These are phyloP conservation scores for Narthecium ossifragum DNA, from an alignment of 106 monocot species.

Conservation along the genomic window DNA sequence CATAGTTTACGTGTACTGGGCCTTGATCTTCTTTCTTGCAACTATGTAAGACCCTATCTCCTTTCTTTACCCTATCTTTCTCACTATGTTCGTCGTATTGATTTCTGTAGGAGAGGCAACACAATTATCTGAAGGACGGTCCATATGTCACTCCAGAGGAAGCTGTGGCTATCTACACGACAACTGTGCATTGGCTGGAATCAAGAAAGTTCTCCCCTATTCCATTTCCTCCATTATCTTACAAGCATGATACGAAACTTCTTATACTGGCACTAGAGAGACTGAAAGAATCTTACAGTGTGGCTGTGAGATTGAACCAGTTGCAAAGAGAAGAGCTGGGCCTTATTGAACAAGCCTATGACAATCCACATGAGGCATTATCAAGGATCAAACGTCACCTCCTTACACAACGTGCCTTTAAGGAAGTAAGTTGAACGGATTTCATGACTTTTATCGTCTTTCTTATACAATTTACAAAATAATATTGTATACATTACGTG, in stretches of 20 bases:
- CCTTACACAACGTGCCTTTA: constrained; percentile 97
- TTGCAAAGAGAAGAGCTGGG: constrained; percentile 95
- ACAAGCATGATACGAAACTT: constrained; percentile 99
- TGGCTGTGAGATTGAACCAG: constrained; percentile 95
- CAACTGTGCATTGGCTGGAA: constrained; percentile 98
- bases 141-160: constrained; percentile 99
- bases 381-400: constrained; percentile 97
- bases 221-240: constrained; percentile 96
- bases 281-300: constrained; percentile 96
- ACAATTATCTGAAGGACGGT: constrained; percentile 98
- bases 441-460: too few species aligned
- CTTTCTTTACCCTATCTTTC: not conserved
- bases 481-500: too few species aligned
- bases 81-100: not conserved
- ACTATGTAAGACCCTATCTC: not conserved
- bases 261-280: constrained; percentile 96
- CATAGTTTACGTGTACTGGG: too few species aligned
- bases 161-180: constrained; percentile 97
- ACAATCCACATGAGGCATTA: constrained; percentile 97
- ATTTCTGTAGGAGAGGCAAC: constrained; percentile 82
- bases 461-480: too few species aligned
- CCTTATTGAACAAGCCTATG: constrained; percentile 99
- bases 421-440: constrained; percentile 53
- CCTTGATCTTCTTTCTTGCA: not conserved
- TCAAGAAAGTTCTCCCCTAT: constrained; percentile 99